phyloP scores from a whole-genome alignment of 2,329 filamentous ascomycete genomes.

The Trichoderma simmonsii region DNA sequence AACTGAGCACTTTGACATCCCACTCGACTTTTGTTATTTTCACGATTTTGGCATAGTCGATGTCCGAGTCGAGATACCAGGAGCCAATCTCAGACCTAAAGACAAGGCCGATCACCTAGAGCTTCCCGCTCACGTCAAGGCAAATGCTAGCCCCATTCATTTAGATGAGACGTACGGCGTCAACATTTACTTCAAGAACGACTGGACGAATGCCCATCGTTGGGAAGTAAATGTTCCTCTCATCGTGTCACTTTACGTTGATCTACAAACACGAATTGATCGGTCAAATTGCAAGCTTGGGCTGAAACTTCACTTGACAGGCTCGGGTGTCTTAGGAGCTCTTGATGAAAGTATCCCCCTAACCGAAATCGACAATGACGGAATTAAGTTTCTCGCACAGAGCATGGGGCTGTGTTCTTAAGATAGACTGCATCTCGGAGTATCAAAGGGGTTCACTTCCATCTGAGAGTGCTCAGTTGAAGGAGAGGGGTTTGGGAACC shows the following conservation, averaged over 20 bases:
- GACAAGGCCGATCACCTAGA: neutral
- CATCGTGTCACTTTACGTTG: neutral
- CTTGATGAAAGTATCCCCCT: neutral
- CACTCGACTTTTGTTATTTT: neutral
- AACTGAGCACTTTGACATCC: neutral
- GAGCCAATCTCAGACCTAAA: neutral
- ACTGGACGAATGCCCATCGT: neutral
- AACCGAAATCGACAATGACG: neutral
- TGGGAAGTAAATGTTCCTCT: neutral
- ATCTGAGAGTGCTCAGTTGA: neutral
- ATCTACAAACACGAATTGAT: neutral
- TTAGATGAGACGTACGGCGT: neutral
- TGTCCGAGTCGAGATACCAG: neutral
- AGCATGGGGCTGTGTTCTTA: neutral
- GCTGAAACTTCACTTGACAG: neutral
- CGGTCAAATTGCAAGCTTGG: neutral
- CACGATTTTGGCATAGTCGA: neutral
- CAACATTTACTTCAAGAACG: neutral
- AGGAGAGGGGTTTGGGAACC: too few species aligned
- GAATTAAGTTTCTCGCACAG: neutral
- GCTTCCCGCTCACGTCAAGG: neutral
- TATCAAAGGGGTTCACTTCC: neutral
- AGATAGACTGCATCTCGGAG: fast-evolving
- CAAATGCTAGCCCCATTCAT: neutral
- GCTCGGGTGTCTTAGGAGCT: neutral